Evolutionary conservation across 345 rosid genomes (phyloP).

Genomic region (Salix arbutifolia): DNA sequence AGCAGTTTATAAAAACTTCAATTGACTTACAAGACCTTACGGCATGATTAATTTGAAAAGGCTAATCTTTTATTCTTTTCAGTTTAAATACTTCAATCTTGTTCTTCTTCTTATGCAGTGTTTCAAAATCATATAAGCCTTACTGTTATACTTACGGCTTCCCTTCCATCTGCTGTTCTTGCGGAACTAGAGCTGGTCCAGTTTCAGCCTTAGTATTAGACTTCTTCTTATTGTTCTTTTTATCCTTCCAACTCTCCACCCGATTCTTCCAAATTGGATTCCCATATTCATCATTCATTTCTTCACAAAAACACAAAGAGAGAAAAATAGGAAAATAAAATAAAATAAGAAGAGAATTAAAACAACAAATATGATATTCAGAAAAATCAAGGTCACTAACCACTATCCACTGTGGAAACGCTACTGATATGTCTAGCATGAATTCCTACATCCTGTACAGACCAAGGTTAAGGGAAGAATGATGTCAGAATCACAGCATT

Average conservation of each 20-base stretch:
- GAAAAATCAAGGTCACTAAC: constrained; percentile 34
- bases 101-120: not conserved
- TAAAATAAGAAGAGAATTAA: constrained; percentile 1
- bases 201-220: constrained; percentile 49
- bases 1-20: not conserved
- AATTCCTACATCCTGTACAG: constrained; percentile 62
- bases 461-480: constrained; percentile 17
- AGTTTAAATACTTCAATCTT: not conserved
- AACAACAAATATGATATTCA: not conserved
- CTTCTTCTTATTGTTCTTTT: constrained; percentile 81
- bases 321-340: not conserved
- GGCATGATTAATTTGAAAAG: not conserved
- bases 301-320: constrained; percentile 35
- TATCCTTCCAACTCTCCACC: constrained; percentile 96
- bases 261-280: constrained; percentile 97
- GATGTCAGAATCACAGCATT: constrained; percentile 5
- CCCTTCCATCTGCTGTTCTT: constrained; percentile 86
- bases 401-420: constrained; percentile 86
- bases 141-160: constrained; percentile 21
- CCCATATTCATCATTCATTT: constrained; percentile 73
- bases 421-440: constrained; percentile 93
- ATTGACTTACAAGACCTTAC: not conserved
- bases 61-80: not conserved
- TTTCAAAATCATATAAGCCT: not conserved
- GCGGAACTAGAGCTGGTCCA: constrained; percentile 57